Evolutionary conservation across 1,284 basidiomycete species (phyloP).

Genomic region (Melampsora larici-populina): DNA sequence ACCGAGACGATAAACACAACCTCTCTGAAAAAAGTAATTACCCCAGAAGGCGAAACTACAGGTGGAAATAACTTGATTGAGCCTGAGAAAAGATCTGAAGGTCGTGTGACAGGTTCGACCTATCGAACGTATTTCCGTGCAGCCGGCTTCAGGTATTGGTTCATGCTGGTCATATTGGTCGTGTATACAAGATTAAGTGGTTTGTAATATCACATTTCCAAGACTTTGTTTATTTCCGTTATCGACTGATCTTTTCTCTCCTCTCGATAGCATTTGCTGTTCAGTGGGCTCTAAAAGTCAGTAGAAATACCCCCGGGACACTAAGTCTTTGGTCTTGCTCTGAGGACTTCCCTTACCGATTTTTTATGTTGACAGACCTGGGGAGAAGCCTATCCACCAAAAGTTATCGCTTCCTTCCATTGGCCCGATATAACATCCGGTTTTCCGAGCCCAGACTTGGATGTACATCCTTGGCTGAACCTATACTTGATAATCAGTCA

Average conservation of each 20-base stretch:
- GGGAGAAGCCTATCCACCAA: conserved; percentile 41
- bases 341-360: neutral
- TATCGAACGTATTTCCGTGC: conserved; percentile 63
- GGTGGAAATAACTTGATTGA: conserved; percentile 62
- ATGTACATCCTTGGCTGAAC: conserved; percentile 40
- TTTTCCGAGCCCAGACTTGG: conserved; percentile 33
- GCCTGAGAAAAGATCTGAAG: conserved; percentile 65
- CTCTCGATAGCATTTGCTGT: conserved; percentile 26
- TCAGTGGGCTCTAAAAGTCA: conserved; percentile 42
- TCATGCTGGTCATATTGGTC: conserved; percentile 61
- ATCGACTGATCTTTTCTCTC: conserved; percentile 50
- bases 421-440: conserved; percentile 32
- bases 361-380: conserved; percentile 34
- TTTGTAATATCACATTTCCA: conserved; percentile 64
- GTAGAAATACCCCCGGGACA: conserved; percentile 15
- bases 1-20: neutral
- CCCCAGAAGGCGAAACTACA: neutral
- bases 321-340: too few species aligned
- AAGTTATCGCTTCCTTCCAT: neutral
- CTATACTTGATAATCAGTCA: conserved; percentile 31
- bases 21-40: neutral
- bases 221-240: conserved; percentile 66
- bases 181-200: conserved; percentile 62
- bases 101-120: conserved; percentile 62
- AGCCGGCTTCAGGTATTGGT: conserved; percentile 62